These are phyloP conservation scores for Albugo candida DNA, from an alignment of 352 stramenopile species.

Conservation along the genomic window DNA sequence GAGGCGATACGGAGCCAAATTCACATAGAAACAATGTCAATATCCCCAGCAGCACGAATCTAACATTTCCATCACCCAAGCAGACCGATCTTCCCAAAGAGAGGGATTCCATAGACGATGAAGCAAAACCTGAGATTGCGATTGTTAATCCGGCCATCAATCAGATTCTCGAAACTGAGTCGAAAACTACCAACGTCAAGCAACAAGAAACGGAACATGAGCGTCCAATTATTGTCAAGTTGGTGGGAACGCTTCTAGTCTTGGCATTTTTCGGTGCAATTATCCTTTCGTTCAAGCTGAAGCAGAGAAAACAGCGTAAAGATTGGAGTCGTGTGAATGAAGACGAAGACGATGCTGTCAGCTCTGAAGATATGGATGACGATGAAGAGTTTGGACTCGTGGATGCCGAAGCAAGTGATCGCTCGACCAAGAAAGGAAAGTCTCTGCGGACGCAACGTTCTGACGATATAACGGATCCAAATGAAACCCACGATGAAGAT, in stretches of 20 bases:
- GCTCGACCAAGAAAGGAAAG: not conserved
- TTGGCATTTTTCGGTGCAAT: conserved; percentile 52
- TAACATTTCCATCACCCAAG: conserved; percentile 6
- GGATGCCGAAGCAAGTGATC: not conserved
- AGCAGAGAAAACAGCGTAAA: conserved; percentile 28
- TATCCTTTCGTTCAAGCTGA: conserved; percentile 34
- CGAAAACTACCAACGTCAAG: not conserved
- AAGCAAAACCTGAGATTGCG: not conserved
- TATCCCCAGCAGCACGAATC: conserved; percentile 8
- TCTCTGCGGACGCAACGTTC: conserved; percentile 13
- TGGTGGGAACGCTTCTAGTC: conserved; percentile 48
- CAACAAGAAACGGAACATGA: conserved; percentile 9
- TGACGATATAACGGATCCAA: conserved; percentile 3
- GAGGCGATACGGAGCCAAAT: not conserved
- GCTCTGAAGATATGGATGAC: conserved; percentile 16
- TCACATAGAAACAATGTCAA: conserved; percentile 1
- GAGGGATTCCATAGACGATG: not conserved
- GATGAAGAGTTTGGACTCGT: conserved; percentile 40
- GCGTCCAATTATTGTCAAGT: conserved; percentile 50
- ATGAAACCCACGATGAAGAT: conserved; percentile 3
- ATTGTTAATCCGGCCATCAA: not conserved
- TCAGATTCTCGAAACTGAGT: not conserved
- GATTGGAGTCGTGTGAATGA: conserved; percentile 55
- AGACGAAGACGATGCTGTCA: conserved; percentile 35
- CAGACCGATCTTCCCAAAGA: not conserved